Evolutionary conservation across 371 early-diverging fungal species (phyloP).

Genomic region (Blakeslea trispora): DNA sequence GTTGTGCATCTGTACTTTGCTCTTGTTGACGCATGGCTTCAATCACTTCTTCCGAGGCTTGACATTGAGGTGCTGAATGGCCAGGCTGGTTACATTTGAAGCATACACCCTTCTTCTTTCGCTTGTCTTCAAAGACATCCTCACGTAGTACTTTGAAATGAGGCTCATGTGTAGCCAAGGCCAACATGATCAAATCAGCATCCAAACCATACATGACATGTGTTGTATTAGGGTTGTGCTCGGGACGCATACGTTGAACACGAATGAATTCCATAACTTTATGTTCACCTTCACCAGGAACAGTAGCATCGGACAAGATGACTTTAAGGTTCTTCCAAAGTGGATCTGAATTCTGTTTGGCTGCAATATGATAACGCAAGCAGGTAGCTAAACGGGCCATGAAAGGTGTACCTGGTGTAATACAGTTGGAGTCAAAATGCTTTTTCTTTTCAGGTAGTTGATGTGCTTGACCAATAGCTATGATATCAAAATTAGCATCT

Average conservation of each 20-base stretch:
- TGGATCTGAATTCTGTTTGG: constrained; percentile 85
- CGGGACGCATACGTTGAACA: constrained; percentile 73
- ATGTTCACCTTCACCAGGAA: constrained; percentile 99
- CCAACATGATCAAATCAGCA: constrained; percentile 99
- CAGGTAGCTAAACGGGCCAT: constrained; percentile 90
- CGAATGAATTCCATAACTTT: constrained; percentile 99
- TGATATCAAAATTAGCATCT: background rate
- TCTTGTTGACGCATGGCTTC: constrained; percentile 38
- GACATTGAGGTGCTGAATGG: constrained; percentile 79
- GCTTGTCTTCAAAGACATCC: constrained; percentile 77
- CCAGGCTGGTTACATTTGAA: constrained; percentile 84
- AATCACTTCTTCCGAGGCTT: constrained; percentile 7
- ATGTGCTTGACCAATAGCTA: constrained; percentile 53
- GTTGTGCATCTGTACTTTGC: constrained; percentile 59
- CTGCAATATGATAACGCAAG: constrained; percentile 90
- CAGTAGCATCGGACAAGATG: constrained; percentile 92
- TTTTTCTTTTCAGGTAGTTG: constrained; percentile 61
- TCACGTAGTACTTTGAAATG: constrained; percentile 96
- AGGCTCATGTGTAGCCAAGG: constrained; percentile 93
- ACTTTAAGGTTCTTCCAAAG: constrained; percentile 89
- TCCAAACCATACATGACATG: constrained; percentile 98
- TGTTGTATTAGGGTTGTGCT: constrained; percentile 81
- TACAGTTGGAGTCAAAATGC: constrained; percentile 98
- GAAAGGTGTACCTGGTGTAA: constrained; percentile 99
- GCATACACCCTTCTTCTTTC: constrained; percentile 62